Percentiles rank a stretch among this genome's conserved stretches.
phyloP scores from a whole-genome alignment of 2,329 filamentous ascomycete species.

The Botrytis paeoniae region DNA sequence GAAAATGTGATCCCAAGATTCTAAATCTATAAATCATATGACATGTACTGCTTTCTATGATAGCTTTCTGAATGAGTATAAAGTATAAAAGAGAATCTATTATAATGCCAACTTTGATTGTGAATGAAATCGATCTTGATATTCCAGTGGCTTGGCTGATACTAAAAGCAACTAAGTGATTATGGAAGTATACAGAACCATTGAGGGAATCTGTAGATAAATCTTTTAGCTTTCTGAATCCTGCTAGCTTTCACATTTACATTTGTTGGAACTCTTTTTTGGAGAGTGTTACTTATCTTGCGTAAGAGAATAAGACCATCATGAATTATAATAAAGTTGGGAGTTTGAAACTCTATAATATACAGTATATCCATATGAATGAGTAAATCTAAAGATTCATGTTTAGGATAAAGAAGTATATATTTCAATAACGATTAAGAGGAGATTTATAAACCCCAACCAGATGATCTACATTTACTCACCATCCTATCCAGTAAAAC shows the following conservation, averaged over 20 bases:
- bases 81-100: background rate
- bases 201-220: rapidly evolving
- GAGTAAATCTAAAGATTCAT: too few species aligned
- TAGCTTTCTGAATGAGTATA: background rate
- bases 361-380: background rate
- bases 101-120: background rate
- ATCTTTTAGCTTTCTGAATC: background rate
- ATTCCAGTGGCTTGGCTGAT: background rate
- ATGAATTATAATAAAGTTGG: background rate
- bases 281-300: background rate
- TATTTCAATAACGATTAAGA: background rate
- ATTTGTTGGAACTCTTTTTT: background rate
- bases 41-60: background rate
- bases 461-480: background rate
- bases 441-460: background rate
- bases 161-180: background rate
- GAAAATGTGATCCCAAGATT: background rate
- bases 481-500: too few species aligned
- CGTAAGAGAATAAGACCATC: background rate
- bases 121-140: background rate
- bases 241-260: background rate
- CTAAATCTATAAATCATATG: background rate
- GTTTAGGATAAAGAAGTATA: background rate
- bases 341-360: background rate
- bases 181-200: background rate